Base-by-base conservation (phyloP, 2,329 filamentous ascomycete species). In the Periconia sp. region DNA sequence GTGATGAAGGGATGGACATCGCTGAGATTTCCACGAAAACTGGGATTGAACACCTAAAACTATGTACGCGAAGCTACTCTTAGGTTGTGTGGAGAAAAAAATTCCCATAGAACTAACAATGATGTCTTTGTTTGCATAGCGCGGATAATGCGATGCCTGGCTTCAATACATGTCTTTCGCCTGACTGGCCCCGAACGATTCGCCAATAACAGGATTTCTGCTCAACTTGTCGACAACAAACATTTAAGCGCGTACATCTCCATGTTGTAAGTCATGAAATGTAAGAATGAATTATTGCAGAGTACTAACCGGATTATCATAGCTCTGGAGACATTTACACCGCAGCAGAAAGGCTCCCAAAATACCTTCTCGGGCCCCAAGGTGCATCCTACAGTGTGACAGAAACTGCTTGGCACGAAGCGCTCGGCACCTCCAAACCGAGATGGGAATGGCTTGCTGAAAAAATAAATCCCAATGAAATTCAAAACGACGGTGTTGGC, bases 371-470 rank as follows among this genome's bases (percentile, higher is more conserved):
- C 8, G 61, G 72, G 49, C 44, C 53, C 20, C 67, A 62, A 41
- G 71, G 72, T 1, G 41, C 61, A 6, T 70, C 65, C 8, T 74
- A 74, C 49, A 56, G 63, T 18, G 62, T 72, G 2, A 60, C 67
- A 14, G 45, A 61, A 11, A 73, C 71, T 1, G 53, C 72, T 2
- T 74, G 63, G 53, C 70, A 74, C 41, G 63, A 66, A 23, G 71
- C 69, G 8, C 49, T 33, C 14, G 44, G 44, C 13, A 46, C 23
- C 18, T 17, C 14, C 6, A 65, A 67, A 46, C 47, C 71, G 5
- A 57, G 71, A 31, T 75, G 72, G 72, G 65, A 72, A 27, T 75
- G 72, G 72, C 53, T 75, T 14, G 72, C 73, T 47, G 70, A 73
- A 54, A 62, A 47, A 27, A 41, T 58, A 7, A 17, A 46, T 3